phyloP scores from a whole-genome alignment of 2,329 filamentous ascomycete species.

The Aureobasidium lini region DNA sequence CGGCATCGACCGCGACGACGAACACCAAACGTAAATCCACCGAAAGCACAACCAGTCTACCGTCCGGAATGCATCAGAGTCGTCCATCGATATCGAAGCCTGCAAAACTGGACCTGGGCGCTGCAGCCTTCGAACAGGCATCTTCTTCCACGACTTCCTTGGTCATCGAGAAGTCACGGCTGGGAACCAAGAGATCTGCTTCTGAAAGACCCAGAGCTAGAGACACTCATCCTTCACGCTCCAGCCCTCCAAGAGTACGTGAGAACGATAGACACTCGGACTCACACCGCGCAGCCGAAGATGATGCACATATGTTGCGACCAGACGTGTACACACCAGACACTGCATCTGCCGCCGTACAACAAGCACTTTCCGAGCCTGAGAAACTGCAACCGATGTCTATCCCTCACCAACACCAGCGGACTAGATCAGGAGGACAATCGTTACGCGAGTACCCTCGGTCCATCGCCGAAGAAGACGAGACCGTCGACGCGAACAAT shows the following conservation, averaged over 20 bases:
- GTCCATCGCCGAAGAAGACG: constrained; percentile 75
- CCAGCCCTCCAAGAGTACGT: not conserved
- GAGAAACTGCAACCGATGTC: constrained; percentile 14
- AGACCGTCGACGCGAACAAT: constrained; percentile 43
- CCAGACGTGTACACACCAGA: constrained; percentile 8
- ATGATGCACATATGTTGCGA: not conserved
- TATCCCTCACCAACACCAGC: constrained; percentile 15
- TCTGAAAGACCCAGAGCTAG: constrained; percentile 31
- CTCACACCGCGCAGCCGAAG: not conserved
- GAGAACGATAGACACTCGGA: not conserved
- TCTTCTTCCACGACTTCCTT: not conserved
- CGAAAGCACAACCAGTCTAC: constrained; percentile 33
- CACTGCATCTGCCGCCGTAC: constrained; percentile 12
- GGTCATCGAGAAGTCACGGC: constrained; percentile 21
- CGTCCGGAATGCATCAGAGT: constrained; percentile 34
- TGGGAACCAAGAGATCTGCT: constrained; percentile 31
- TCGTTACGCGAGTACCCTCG: constrained; percentile 37
- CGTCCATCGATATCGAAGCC: constrained; percentile 42
- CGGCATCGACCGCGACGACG: constrained; percentile 12
- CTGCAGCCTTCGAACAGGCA: constrained; percentile 35
- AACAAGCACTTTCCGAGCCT: constrained; percentile 19
- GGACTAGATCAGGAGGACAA: constrained; percentile 24
- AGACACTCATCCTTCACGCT: not conserved
- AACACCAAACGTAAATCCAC: constrained; percentile 27
- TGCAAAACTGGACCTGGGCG: constrained; percentile 41